Base-by-base conservation (phyloP, 2,329 filamentous ascomycete species). In the Ophiostoma sp. region DNA sequence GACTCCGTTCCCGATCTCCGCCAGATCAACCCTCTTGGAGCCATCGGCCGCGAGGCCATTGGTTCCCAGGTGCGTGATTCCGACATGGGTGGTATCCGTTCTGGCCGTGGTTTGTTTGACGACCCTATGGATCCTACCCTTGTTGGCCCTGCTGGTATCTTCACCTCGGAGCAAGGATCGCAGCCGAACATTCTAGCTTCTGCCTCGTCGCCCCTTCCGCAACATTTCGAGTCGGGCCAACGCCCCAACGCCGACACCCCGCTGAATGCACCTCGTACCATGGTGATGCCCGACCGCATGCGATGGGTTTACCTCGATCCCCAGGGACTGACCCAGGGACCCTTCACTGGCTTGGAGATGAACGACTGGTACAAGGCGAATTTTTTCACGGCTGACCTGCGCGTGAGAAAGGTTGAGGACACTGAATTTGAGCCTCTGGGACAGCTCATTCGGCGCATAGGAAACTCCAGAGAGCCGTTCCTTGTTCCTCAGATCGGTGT, bases 261-360 rank as follows among this genome's bases (percentile, higher is more conserved):
- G 0, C 71, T 73, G 1, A 75, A 75, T 33, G 91, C 94, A 76
- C 88, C 93, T 76, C 91, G 94, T 19, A 95, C 92, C 61, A 98
- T 99, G 95, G 95, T 99, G 5, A 98, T 99, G 96, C 96, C 96
- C 1, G 96, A 99, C 81, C 89, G 97, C 17, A 99, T 99, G 94
- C 89, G 95, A 78, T 99, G 96, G 96, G 95, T 98, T 22, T 99
- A 99, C 80, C 91, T 97, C 70, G 96, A 99, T 80, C 96, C 96
- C 5, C 93, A 97, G 80, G 94, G 94, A 28, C 92, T 93, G 75
- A 91, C 94, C 6, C 96, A 99, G 80, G 96, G 96, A 0, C 96
- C 96, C 0, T 99, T 96, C 83, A 98, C 94, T 52, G 96, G 96
- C 0, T 85, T 99, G 69, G 96, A 99, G 82, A 99, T 99, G 96